Evolutionary conservation across 305 asterid genomes (phyloP).

Genomic region (Solanum hybrid): DNA sequence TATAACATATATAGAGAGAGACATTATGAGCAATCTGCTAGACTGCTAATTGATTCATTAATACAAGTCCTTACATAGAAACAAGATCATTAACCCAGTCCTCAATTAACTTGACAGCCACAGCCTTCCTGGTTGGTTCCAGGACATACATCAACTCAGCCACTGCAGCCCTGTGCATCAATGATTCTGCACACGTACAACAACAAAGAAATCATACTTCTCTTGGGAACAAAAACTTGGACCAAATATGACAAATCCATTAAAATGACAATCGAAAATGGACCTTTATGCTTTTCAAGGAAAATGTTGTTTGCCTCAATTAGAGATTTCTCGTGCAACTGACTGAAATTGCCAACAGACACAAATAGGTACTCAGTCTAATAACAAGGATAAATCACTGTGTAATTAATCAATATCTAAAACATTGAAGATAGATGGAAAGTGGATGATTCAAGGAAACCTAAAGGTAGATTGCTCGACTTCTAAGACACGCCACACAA

Average conservation of each 20-base stretch:
- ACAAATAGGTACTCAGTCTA: background rate
- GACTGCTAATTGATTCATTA: background rate
- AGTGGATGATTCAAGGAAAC: conserved; percentile 25
- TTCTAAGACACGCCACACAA: conserved; percentile 76
- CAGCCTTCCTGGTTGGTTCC: conserved; percentile 73
- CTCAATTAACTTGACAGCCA: conserved; percentile 68
- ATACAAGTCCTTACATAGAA: conserved; percentile 35
- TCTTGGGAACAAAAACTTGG: background rate
- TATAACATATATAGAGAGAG: background rate
- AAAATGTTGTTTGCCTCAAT: conserved; percentile 63
- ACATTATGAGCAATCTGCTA: background rate
- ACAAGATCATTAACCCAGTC: conserved; percentile 43
- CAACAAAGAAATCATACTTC: background rate
- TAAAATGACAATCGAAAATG: conserved; percentile 13
- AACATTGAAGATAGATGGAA: background rate
- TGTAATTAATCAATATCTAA: background rate
- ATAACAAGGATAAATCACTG: background rate
- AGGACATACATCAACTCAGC: conserved; percentile 80
- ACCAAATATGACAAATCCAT: background rate
- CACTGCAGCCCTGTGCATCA: conserved; percentile 82
- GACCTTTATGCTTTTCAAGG: conserved; percentile 78
- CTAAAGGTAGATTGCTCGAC: conserved; percentile 76
- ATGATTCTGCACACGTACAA: conserved; percentile 44
- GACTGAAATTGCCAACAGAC: conserved; percentile 34
- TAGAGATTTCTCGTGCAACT: conserved; percentile 73